Percentiles rank a stretch among this genome's conserved stretches.
Evolutionary conservation across 495 filamentous ascomycete genomes (phyloP).

Genomic region (Hypoxylon perforatum): DNA sequence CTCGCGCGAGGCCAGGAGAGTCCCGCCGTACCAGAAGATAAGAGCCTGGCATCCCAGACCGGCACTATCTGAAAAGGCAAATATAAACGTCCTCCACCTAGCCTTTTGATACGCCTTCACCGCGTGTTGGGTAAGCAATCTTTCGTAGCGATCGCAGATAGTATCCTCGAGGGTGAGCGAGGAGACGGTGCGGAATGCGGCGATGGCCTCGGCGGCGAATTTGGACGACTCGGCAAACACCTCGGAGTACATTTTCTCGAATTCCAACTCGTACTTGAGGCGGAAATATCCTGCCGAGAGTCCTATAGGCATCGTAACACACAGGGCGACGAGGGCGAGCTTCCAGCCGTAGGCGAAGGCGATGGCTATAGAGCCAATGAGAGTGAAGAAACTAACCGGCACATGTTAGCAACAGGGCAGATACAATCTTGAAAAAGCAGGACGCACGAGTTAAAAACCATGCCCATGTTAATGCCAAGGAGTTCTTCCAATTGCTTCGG

Average conservation of each 20-base stretch:
- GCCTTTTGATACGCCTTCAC: slow-evolving; percentile 56
- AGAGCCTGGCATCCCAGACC: slow-evolving; percentile 57
- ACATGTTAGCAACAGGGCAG: neutral
- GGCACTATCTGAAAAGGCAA: slow-evolving; percentile 58
- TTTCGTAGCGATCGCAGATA: slow-evolving; percentile 59
- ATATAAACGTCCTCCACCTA: slow-evolving; percentile 55
- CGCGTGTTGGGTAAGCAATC: slow-evolving; percentile 53
- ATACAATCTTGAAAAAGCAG: neutral
- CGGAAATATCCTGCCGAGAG: slow-evolving; percentile 63
- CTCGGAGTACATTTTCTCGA: slow-evolving; percentile 64
- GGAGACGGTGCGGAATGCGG: slow-evolving; percentile 68
- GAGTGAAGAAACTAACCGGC: slow-evolving; percentile 50
- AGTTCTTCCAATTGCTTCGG: slow-evolving; percentile 73
- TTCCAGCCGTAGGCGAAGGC: slow-evolving; percentile 69
- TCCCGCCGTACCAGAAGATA: slow-evolving; percentile 64
- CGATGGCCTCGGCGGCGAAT: slow-evolving; percentile 70
- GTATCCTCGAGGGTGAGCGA: slow-evolving; percentile 65
- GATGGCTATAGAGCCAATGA: slow-evolving; percentile 61
- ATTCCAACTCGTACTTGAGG: slow-evolving; percentile 65
- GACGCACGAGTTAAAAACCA: slow-evolving; percentile 58
- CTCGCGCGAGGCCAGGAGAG: slow-evolving; percentile 51
- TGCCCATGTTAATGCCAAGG: slow-evolving; percentile 65
- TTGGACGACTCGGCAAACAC: slow-evolving; percentile 68
- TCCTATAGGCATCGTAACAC: slow-evolving; percentile 62
- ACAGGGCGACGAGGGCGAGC: slow-evolving; percentile 60